Evolutionary conservation across 768 basidiomycete species (phyloP).

Genomic region (Clathrus columnatus): DNA sequence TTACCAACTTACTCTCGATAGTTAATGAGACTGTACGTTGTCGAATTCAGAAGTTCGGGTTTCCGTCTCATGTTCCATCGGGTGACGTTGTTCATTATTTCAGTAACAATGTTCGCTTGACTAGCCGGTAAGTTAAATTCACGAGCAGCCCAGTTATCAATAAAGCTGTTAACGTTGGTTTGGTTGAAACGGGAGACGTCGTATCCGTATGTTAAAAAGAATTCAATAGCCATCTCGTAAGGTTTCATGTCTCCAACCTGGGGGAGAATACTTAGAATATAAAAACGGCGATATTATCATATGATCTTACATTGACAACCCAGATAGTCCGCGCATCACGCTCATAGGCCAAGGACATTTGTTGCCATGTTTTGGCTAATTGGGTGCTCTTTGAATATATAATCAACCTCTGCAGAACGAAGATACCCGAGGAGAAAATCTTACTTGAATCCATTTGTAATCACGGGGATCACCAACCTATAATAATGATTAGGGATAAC

Average conservation of each 20-base stretch:
- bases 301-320: constrained; percentile 56
- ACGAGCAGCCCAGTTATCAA: constrained; percentile 50
- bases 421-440: too few species aligned
- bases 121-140: constrained; percentile 45
- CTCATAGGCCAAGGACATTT: constrained; percentile 57
- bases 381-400: constrained; percentile 40
- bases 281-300: background rate
- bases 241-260: constrained; percentile 62
- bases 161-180: constrained; percentile 44
- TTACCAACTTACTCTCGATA: constrained; percentile 52
- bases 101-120: constrained; percentile 35
- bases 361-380: constrained; percentile 55
- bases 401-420: too few species aligned
- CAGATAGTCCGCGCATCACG: constrained; percentile 52
- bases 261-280: background rate
- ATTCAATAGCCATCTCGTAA: constrained; percentile 62
- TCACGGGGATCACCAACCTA: constrained; percentile 56
- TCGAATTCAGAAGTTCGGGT: constrained; percentile 54
- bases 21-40: constrained; percentile 54
- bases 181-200: constrained; percentile 47
- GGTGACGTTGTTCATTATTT: constrained; percentile 48
- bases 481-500: constrained; percentile 3
- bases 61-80: constrained; percentile 52
- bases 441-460: constrained; percentile 64
- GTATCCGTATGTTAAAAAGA: constrained; percentile 58